Evolutionary conservation across 2,329 filamentous ascomycete species (phyloP).

Genomic region (Colletotrichum coccodes): DNA sequence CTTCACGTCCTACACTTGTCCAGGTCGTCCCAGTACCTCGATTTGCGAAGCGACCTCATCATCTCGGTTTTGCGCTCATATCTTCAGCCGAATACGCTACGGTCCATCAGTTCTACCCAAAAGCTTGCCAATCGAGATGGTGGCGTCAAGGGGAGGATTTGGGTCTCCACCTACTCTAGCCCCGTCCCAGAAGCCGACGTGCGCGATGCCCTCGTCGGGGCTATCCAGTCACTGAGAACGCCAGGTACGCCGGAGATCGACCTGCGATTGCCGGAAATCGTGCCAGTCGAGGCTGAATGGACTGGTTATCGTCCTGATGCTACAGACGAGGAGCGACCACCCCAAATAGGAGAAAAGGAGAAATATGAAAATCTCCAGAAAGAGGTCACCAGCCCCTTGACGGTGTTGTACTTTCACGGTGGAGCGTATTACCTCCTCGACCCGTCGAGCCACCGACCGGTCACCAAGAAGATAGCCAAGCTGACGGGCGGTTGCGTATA

Average conservation of each 20-base stretch:
- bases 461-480: slow-evolving; percentile 71
- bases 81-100: slow-evolving; percentile 56
- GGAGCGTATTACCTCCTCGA: slow-evolving; percentile 81
- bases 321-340: slow-evolving; percentile 58
- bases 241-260: slow-evolving; percentile 42
- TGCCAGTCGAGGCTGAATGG: slow-evolving; percentile 78
- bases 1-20: slow-evolving; percentile 75
- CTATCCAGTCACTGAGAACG: slow-evolving; percentile 62
- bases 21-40: slow-evolving; percentile 78
- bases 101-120: slow-evolving; percentile 71
- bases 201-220: slow-evolving; percentile 65
- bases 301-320: slow-evolving; percentile 73
- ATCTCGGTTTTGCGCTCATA: slow-evolving; percentile 78
- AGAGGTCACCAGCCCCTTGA: slow-evolving; percentile 71
- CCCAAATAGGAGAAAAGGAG: slow-evolving; percentile 67
- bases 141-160: slow-evolving; percentile 81
- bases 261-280: slow-evolving; percentile 59
- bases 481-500: slow-evolving; percentile 75
- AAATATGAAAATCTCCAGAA: slow-evolving; percentile 75
- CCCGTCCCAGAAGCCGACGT: slow-evolving; percentile 66
- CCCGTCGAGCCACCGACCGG: slow-evolving; percentile 71
- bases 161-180: slow-evolving; percentile 79
- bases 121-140: slow-evolving; percentile 68
- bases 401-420: slow-evolving; percentile 80
- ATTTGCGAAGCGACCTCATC: slow-evolving; percentile 78